These are phyloP conservation scores for Podila horticola DNA, from an alignment of 192 early-diverging fungal species.

Conservation along the genomic window DNA sequence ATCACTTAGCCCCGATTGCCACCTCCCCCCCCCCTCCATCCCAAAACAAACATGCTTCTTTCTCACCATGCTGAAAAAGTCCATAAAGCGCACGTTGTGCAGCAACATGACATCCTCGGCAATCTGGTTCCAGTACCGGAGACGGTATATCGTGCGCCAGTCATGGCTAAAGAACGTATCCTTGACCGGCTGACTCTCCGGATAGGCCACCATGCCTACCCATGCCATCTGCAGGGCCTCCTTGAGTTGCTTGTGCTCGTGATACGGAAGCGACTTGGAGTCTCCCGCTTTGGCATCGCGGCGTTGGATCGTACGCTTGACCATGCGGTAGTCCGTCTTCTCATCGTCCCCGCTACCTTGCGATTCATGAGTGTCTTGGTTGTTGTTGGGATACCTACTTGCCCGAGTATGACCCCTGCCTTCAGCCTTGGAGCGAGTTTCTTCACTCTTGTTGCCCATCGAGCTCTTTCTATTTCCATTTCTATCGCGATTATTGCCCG, in stretches of 20 bases:
- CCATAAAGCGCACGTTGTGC: conserved; percentile 33
- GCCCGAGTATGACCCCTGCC: too few species aligned
- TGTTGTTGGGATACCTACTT: too few species aligned
- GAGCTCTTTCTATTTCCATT: too few species aligned
- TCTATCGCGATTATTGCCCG: too few species aligned
- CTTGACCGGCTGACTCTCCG: conserved; percentile 11
- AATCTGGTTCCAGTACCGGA: conserved; percentile 47
- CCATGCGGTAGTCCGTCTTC: not conserved
- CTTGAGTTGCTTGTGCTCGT: not conserved
- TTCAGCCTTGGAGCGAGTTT: too few species aligned
- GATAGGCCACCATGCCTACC: conserved; percentile 36
- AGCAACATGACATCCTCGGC: conserved; percentile 45
- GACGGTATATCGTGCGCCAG: conserved; percentile 40
- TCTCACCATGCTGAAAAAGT: conserved; percentile 46
- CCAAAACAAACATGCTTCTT: not conserved
- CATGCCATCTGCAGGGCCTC: conserved; percentile 6
- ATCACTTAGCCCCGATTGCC: not conserved
- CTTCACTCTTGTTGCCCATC: too few species aligned
- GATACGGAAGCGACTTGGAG: not conserved
- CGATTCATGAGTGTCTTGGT: not conserved
- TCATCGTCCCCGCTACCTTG: not conserved
- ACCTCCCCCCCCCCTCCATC: too few species aligned
- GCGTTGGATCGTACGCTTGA: not conserved
- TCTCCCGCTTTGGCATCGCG: not conserved
- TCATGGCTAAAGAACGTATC: conserved; percentile 16